phyloP scores from a whole-genome alignment of 2,329 filamentous ascomycete species.

The Stagonosporopsis tanaceti region DNA sequence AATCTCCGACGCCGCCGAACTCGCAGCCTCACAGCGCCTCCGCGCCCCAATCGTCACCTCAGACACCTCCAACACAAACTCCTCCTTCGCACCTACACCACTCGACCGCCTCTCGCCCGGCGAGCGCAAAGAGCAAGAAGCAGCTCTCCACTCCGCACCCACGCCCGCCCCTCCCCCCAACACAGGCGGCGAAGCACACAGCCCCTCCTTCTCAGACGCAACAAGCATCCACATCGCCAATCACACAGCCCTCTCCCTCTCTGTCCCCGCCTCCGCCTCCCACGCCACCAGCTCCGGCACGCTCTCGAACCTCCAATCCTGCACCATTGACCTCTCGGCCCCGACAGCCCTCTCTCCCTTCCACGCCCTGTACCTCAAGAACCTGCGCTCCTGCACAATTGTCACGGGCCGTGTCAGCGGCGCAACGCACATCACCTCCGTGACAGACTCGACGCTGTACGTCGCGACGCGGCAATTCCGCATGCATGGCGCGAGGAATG shows the following conservation, averaged over 20 bases:
- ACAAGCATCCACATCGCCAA: slow-evolving; percentile 70
- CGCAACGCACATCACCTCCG: slow-evolving; percentile 80
- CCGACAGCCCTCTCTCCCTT: slow-evolving; percentile 66
- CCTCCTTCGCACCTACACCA: slow-evolving; percentile 53
- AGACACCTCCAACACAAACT: slow-evolving; percentile 47
- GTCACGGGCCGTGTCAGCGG: slow-evolving; percentile 81
- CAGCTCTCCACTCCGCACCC: neutral
- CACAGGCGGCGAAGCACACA: slow-evolving; percentile 40
- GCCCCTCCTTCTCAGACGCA: slow-evolving; percentile 65
- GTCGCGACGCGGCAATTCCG: slow-evolving; percentile 81
- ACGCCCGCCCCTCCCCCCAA: neutral
- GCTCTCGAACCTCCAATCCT: slow-evolving; percentile 72
- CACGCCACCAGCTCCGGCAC: slow-evolving; percentile 77
- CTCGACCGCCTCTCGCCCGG: slow-evolving; percentile 44
- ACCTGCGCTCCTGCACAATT: slow-evolving; percentile 74
- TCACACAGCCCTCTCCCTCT: slow-evolving; percentile 75
- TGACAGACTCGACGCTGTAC: slow-evolving; percentile 78
- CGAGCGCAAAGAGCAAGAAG: slow-evolving; percentile 44
- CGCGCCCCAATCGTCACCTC: slow-evolving; percentile 52
- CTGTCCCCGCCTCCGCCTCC: slow-evolving; percentile 74
- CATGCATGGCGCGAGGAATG: slow-evolving; percentile 85
- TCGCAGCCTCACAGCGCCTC: slow-evolving; percentile 59
- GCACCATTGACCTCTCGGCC: slow-evolving; percentile 81
- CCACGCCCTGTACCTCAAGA: slow-evolving; percentile 73
- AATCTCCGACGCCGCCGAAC: slow-evolving; percentile 63